Base-by-base conservation (phyloP, 75 land plant genomes). In the Larix kaempferi region DNA sequence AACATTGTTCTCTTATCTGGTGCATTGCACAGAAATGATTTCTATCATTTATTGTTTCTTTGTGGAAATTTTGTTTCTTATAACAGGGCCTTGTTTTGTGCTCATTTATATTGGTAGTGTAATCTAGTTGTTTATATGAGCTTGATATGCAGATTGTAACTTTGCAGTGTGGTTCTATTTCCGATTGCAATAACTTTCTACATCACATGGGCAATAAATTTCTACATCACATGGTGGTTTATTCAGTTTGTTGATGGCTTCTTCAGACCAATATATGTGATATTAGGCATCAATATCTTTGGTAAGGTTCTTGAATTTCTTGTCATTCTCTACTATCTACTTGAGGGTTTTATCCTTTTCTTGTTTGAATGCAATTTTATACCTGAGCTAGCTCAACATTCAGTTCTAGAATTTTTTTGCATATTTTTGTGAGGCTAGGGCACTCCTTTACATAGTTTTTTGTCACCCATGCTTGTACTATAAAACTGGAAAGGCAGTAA, bases 211-310 rank as follows among this genome's bases (percentile, higher is more conserved):
- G 98, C 95, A 17, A 85, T 94, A 64, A 93, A 95, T 23, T 94
- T 94, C 81, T 94, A 90, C 58, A 77, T 94, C 59, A 94, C 97
- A 57, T 94, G 93, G 93, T 94, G 95, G 98, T 93, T 94, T 80
- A 82, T 94, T 80, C 86, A 88, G 80, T 92, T 92, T 84, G 95
- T 94, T 66, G 98, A 94, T 82, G 87, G 98, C 57, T 92, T 94
- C 85, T 94, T 92, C 86, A 88, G 89, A 66, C 98, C 98, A 71
- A 39, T 94, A 29, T 94, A 94, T 87, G 90, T 71, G 7, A 73
- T 74, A 52, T 87, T 95, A 67, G 98, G 96, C 39, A 54, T 95
- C 49, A 80, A 95, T 75, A 86, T 95, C 73, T 93, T 95, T 83
- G 98, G 98, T 95, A 86, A 74, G 80, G 17, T 33, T 64, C 64